Base-by-base conservation (phyloP, 2,329 filamentous ascomycete genomes). In the Monosporascus sp. region DNA sequence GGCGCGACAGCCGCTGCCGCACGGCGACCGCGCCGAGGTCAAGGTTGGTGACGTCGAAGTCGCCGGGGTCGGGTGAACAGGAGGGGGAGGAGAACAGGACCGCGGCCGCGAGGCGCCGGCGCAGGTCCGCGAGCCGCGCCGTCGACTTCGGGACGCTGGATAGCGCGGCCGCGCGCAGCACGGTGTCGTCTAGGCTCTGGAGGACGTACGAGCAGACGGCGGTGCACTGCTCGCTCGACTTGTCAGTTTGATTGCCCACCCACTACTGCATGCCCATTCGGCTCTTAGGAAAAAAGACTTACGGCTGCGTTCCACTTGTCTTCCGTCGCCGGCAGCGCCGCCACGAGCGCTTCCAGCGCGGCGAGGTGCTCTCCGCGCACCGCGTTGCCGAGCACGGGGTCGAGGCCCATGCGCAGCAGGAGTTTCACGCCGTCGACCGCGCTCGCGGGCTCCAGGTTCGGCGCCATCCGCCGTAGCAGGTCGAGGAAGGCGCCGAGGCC, bases 91-190 rank as follows among this genome's bases (percentile, higher is more conserved):
- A 65, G 55, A 89, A 80, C 57, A 89, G 74, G 58, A 83, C 85
- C 1, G 80, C 78, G 5, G 86, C 72, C 3, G 89, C 87, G 7
- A 94, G 75, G 37, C 85, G 76, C 11, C 86, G 78, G 35, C 86
- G 80, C 27, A 93, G 72, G 37, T 86, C 79, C 56, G 86, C 79
- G 1, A 80, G 69, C 17, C 68, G 68, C 0, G 73, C 61, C 3
- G 73, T 77, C 6, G 72, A 74, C 9, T 79, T 71, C 0, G 87
- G 82, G 17, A 93, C 75, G 44, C 78, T 76, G 19, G 77, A 70
- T 11, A 91, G 72, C 5, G 85, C 72, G 45, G 82, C 79, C 52
- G 78, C 75, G 51, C 84, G 80, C 2, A 89, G 71, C 11, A 74
- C 63, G 2, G 76, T 68, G 57, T 78, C 75, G 27, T 66, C 70